Conservation (phyloP, 306 rosid genomes). For the Comarum palustre region DNA sequence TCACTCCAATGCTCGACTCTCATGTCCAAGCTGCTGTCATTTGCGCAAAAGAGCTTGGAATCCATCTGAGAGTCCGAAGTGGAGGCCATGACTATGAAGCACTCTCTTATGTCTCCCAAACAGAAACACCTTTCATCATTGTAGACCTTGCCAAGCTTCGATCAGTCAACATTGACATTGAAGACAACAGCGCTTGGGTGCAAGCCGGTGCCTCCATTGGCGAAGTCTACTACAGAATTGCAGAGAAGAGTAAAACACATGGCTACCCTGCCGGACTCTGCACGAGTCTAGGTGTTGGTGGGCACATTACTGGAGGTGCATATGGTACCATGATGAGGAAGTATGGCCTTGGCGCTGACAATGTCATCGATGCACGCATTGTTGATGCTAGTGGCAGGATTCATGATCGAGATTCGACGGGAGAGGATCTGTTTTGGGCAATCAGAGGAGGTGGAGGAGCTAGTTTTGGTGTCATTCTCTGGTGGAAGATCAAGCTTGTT, state of each 20-base stretch:
- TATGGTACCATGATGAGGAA: conserved; percentile 81
- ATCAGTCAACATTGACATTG: conserved; percentile 5
- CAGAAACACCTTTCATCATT: conserved; percentile 22
- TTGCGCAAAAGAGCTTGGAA: conserved; percentile 46
- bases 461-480: conserved; percentile 70
- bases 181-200: conserved; percentile 20
- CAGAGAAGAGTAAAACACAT: conserved; percentile 55
- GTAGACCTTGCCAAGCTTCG: conserved; percentile 21
- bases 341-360: conserved; percentile 69
- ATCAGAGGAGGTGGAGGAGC: conserved; percentile 83
- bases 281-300: conserved; percentile 73
- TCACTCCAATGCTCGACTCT: conserved; percentile 48
- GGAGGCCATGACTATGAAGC: conserved; percentile 33
- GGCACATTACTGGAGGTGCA: conserved; percentile 80
- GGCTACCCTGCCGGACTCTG: conserved; percentile 87
- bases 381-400: conserved; percentile 53
- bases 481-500: conserved; percentile 82
- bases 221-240: conserved; percentile 63
- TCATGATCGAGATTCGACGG: conserved; percentile 62
- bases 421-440: conserved; percentile 81
- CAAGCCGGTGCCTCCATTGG: conserved; percentile 82
- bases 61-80: conserved; percentile 43
- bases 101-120: conserved; percentile 23
- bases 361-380: conserved; percentile 55
- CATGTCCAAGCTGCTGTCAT: conserved; percentile 60